Conservation (phyloP, 495 filamentous ascomycete genomes). For the Penicillium goetzii region DNA sequence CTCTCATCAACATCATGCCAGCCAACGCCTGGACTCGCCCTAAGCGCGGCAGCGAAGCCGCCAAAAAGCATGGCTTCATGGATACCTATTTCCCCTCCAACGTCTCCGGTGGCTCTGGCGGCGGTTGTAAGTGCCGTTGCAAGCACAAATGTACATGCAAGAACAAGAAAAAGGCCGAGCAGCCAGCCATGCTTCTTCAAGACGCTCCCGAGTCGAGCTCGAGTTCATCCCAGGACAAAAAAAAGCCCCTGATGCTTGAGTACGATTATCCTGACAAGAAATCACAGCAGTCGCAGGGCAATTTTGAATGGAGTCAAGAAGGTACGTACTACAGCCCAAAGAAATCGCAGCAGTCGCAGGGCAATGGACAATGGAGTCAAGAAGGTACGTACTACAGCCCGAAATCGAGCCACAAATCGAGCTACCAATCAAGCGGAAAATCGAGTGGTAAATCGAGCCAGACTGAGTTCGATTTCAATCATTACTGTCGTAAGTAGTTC, state of each 20-base stretch:
- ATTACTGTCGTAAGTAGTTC: background rate
- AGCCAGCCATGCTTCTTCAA: background rate
- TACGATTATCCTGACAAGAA: too few relatives aligned
- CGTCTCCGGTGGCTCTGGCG: background rate
- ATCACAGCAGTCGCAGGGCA: too few relatives aligned
- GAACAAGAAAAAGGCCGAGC: background rate
- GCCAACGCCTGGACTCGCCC: constrained; percentile 3
- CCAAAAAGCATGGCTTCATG: constrained; percentile 7
- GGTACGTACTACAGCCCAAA: background rate
- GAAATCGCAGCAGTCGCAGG: too few relatives aligned
- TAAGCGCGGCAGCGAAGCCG: background rate
- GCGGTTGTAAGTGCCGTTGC: background rate
- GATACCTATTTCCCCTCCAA: constrained; percentile 1
- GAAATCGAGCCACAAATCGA: too few relatives aligned
- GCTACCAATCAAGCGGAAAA: too few relatives aligned
- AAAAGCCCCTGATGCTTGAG: too few relatives aligned
- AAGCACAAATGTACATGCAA: background rate
- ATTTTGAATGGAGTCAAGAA: too few relatives aligned
- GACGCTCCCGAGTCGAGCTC: constrained; percentile 1
- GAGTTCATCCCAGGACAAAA: background rate
- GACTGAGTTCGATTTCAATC: too few relatives aligned
- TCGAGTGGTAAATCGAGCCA: too few relatives aligned
- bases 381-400: background rate
- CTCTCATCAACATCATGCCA: background rate
- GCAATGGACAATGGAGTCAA: too few relatives aligned